Evolutionary conservation across 106 monocot species (phyloP), one percentile per base, ranked within the genome.

Genomic region (Ottelia alismoides): DNA sequence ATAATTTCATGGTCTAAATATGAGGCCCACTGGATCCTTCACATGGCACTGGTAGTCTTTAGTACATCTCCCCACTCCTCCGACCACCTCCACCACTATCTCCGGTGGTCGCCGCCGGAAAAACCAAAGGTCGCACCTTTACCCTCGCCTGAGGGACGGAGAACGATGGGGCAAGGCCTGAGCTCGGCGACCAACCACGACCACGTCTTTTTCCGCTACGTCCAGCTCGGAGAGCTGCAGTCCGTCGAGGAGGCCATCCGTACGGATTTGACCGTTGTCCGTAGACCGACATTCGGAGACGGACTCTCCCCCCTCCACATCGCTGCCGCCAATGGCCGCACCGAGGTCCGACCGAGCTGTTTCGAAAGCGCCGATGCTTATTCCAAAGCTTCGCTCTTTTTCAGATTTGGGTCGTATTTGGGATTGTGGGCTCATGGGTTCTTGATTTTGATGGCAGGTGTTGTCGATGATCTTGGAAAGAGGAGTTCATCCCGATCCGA

Each of bases 231-330:
- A 22, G 78, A 94, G 62, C 9, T 71, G 52, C 67, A 47, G 22
- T 12, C 51, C 0, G 71, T 88, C 2, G 72, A 70, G 6, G 35
- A 54, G 20, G 25, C 67, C 30, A 66, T 93, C 28, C 47, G 50
- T 19, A 10, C 12, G 2, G 65, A 80, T 17, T 81, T 76, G 2
- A 30, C 53, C 20, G 54, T 88, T 22, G 64, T 84, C 47, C 60
- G 48, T 24, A 57, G 53, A 28, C 29, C 71, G 53, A 92, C 78
- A 31, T 24, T 78, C 48, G 85, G 73, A 52, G 77, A 87, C 47
- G 76, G 87, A 49, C 77, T 92, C 71, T 87, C 92, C 43, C 69
- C 87, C 21, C 79, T 84, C 53, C 93, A 93, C 74, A 70, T 93
- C 68, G 83, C 93, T 45, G 93, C 87, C 49, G 74, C 87, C 22